Percentiles rank a stretch among this genome's conserved stretches.
Conservation (phyloP, 345 rosid genomes). For the Odontarrhena argentea region DNA sequence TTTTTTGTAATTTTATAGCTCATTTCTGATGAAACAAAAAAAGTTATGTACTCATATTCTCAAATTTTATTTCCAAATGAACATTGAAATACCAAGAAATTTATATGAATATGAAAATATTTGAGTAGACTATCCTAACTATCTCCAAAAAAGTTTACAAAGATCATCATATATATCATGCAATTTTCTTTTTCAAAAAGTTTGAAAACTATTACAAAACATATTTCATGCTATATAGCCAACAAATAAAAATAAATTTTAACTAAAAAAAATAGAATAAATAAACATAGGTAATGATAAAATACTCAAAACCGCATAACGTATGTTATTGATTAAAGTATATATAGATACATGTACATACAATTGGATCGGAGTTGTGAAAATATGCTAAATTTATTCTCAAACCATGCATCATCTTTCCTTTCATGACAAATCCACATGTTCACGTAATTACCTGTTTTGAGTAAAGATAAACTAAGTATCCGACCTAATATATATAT, state of each 20-base stretch:
- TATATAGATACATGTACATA: too few relatives aligned
- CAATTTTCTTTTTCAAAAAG: neutral
- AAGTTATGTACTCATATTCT: neutral
- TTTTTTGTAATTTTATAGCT: neutral
- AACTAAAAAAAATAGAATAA: too few relatives aligned
- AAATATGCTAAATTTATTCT: neutral
- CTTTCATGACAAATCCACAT: conserved; percentile 12
- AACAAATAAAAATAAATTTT: neutral
- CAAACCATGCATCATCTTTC: neutral
- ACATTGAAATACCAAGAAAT: neutral
- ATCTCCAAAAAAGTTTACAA: neutral
- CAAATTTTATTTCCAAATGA: neutral
- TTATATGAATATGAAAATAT: conserved; percentile 1
- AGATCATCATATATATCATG: too few relatives aligned
- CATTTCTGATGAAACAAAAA: neutral
- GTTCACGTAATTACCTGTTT: conserved; percentile 23
- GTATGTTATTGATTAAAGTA: too few relatives aligned
- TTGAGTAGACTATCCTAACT: neutral
- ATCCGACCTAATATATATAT: neutral
- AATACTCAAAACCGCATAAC: too few relatives aligned
- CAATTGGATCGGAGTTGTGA: neutral
- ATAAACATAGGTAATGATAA: too few relatives aligned
- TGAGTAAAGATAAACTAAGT: conserved; percentile 14
- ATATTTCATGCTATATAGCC: neutral
- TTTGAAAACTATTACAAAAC: neutral